Evolutionary conservation across 164 flowering plant species (phyloP), one percentile per base, ranked within the genome.

Genomic region (Kalanchoe fedtschenkoi): DNA sequence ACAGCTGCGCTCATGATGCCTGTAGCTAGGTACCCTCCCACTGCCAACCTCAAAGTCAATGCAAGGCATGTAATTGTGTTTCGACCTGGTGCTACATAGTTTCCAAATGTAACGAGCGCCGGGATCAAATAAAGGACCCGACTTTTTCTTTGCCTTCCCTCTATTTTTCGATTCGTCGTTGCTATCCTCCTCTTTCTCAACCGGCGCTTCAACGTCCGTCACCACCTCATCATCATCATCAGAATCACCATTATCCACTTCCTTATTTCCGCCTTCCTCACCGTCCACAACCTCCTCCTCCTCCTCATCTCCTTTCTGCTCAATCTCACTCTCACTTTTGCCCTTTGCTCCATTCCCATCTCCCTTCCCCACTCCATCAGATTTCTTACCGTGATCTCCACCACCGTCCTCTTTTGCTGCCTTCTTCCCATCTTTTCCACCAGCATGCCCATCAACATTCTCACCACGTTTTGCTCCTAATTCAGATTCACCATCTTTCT

Each of bases 11-110:
- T 93, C 97, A 29, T 53, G 77, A 72, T 90, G 96, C 64, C 97
- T 71, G 70, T 86, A 87, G 32, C 80, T 69, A 71, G 80, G 90
- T 57, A 76, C 55, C 76, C 65, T 89, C 56, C 76, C 76, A 33
- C 65, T 41, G 22, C 74, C 44, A 60, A 68, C 63, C 60, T 93
- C 97, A 66, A 80, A 65, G 65, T 93, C 99, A 44, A 88, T 71
- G 65, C 97, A 93, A 61, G 99, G 99, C 67, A 93, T 78, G 70
- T 90, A 93, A 66, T 88, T 90, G 42, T 90, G 84, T 69, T 83
- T 83, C 70, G 91, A 88, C 67, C 88, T 88, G n/a, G 82, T 75
- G 58, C 58, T 78, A 68, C 99, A 93, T 37, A 75, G 67, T 71
- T 80, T 93, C 99, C 99, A 93, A 39, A 64, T 74, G 67, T 88